These are phyloP conservation scores for Neopestalotiopsis sp. DNA, from an alignment of 2,329 filamentous ascomycete genomes.

Conservation along the genomic window DNA sequence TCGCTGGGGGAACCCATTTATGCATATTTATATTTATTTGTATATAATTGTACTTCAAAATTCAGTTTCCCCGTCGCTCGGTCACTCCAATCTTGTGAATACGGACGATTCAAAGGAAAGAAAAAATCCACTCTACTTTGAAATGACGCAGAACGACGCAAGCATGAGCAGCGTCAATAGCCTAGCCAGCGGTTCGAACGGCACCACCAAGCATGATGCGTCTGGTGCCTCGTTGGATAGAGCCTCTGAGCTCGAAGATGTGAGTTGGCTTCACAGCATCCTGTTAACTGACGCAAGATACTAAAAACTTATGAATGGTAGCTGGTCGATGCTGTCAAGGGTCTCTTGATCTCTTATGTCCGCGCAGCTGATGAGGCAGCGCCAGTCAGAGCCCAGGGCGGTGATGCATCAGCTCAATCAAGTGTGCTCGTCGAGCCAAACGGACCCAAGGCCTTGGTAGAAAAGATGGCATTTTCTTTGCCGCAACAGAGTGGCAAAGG, in stretches of 20 bases:
- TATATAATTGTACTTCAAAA: background rate
- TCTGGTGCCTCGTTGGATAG: constrained; percentile 33
- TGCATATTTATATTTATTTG: background rate
- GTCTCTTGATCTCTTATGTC: constrained; percentile 74
- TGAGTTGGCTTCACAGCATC: constrained; percentile 28
- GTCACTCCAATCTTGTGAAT: background rate
- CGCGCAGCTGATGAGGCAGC: constrained; percentile 69
- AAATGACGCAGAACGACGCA: background rate
- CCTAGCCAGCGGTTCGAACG: background rate
- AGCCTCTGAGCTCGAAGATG: constrained; percentile 52
- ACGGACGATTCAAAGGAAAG: background rate
- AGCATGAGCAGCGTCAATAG: background rate
- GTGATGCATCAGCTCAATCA: constrained; percentile 40
- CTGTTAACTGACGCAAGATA: background rate
- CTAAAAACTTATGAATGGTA: constrained; percentile 37
- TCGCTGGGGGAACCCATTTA: background rate
- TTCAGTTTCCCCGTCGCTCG: background rate
- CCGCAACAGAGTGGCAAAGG: constrained; percentile 62
- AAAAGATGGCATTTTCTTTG: constrained; percentile 63
- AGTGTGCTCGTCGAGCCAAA: constrained; percentile 70
- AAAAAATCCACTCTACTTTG: background rate
- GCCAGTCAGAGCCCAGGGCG: constrained; percentile 56
- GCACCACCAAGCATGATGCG: background rate
- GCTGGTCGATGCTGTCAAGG: constrained; percentile 71
- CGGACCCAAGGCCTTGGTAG: constrained; percentile 60